phyloP scores from a whole-genome alignment of 2,329 filamentous ascomycete species.

The Blastomyces silverae region DNA sequence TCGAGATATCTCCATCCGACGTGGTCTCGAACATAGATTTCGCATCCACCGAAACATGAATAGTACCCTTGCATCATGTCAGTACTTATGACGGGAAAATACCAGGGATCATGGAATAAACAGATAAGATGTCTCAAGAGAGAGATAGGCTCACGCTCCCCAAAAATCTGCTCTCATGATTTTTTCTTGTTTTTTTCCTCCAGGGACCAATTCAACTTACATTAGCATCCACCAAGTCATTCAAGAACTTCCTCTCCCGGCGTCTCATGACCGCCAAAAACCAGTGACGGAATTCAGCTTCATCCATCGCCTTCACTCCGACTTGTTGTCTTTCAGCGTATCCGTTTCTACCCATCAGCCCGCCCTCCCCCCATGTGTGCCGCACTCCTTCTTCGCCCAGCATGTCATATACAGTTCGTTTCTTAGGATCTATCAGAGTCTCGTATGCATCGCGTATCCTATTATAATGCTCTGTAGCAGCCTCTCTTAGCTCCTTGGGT shows the following conservation, averaged over 20 bases:
- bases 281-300: constrained; percentile 38
- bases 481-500: constrained; percentile 33
- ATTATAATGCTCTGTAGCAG: constrained; percentile 35
- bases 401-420: constrained; percentile 41
- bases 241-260: constrained; percentile 33
- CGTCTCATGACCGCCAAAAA: constrained; percentile 38
- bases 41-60: constrained; percentile 35
- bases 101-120: background rate
- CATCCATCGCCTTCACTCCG: constrained; percentile 35
- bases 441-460: constrained; percentile 40
- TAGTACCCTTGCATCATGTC: constrained; percentile 25
- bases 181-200: background rate
- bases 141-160: background rate
- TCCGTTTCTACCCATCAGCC: constrained; percentile 30
- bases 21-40: constrained; percentile 30
- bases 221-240: constrained; percentile 34
- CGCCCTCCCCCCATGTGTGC: constrained; percentile 33
- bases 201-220: constrained; percentile 27
- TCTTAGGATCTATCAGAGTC: constrained; percentile 37
- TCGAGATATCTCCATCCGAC: constrained; percentile 27
- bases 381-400: constrained; percentile 38
- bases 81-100: constrained; percentile 8
- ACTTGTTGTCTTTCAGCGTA: constrained; percentile 30
- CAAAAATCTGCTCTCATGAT: background rate
- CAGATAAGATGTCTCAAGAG: background rate